Base-by-base conservation (phyloP, 768 basidiomycete species). In the Collybia sordida region DNA sequence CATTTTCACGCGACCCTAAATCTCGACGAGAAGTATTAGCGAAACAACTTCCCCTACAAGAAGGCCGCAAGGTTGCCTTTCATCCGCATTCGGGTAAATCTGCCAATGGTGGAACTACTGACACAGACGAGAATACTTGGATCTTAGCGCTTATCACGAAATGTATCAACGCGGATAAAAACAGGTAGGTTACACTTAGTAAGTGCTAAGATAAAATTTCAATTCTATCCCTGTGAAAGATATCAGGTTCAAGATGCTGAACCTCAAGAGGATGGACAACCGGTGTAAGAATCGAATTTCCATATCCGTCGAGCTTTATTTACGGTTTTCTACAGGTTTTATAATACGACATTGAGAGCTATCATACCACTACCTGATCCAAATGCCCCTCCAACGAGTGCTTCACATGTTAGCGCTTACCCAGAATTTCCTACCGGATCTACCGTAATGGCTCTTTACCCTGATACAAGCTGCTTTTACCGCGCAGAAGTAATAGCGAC, bases 391-490 rank as follows among this genome's bases (percentile, higher is more conserved):
- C 63, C 73, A 23, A 79, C 77, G 40, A 83, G 68, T 60, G 76
- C 87, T 0, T 74, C 85, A 15, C 88, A 90, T 67, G 72, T 83
- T 35, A 81, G 74, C 57, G 75, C 81, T 3, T 90, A 90, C 62
- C 87, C 82, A 39, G 84, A 85, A 55, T 93, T 90, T 62, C 69
- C 79, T 19, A 69, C 79, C 0, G 84, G 89, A 3, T 82, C 86
- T 18, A 87, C 78, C 0, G 91, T 93, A 8, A 81, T 93, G 79
- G 91, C 89, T 1, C 71, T 93, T n/a, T 93, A 92, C 66, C 91
- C 91, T 0, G 91, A 93, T 61, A 93, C 91, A 0, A 93, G 89
- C 57, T 91, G 88, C 63, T 93, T 93, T 72, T 93, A 93, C 60
- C 86, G 88, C 22, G 91, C 91, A 6, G 87, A 90, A 59, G 90